Base-by-base conservation (phyloP, 164 flowering plant species). In the Annona cherimola region DNA sequence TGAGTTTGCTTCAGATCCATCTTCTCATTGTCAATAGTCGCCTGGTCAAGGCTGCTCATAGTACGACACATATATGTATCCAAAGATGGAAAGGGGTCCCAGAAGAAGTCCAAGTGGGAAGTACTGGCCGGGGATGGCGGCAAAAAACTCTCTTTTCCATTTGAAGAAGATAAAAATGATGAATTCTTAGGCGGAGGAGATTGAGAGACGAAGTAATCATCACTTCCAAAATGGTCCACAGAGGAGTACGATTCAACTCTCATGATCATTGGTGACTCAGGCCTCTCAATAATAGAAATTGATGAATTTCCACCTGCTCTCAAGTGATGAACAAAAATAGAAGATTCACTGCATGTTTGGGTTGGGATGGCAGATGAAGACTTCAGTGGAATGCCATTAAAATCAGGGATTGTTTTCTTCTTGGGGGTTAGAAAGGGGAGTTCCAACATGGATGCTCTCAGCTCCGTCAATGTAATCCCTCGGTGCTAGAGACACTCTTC, bases 71-170 rank as follows among this genome's bases (percentile, higher is more conserved):
- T 91, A 73, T 91, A 90, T 61, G 88, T 65, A 73, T 95, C 99
- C 66, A 93, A 71, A 19, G 99, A 89, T 0, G 96, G 82, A 78
- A 95, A 95, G 1, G 98, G 99, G 78, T 95, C 91, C 99, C 98
- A 95, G 73, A 93, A 95, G 81, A 87, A 90, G 75, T 93, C 99
- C 98, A 98, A 95, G 65, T 86, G 97, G 0, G 97, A 89, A 57
- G 78, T 79, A 67, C 82, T 94, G 79, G 7, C 11, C 61, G 98
- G 94, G 3, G 93, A 85, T 43, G 87, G 83, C 5, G 94, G 90
- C 66, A 96, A 91, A 60, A 86, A 74, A 69, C 77, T 83, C 2
- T 82, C 86, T 69, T 88, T 81, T 43, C 79, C 74, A 1, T 86
- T 86, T 8, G 92, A 80, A 39, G 79, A 76, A 57, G 80, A 79